Evolutionary conservation across 2,329 filamentous ascomycete species (phyloP).

Genomic region (Pseudocercospora ulei): DNA sequence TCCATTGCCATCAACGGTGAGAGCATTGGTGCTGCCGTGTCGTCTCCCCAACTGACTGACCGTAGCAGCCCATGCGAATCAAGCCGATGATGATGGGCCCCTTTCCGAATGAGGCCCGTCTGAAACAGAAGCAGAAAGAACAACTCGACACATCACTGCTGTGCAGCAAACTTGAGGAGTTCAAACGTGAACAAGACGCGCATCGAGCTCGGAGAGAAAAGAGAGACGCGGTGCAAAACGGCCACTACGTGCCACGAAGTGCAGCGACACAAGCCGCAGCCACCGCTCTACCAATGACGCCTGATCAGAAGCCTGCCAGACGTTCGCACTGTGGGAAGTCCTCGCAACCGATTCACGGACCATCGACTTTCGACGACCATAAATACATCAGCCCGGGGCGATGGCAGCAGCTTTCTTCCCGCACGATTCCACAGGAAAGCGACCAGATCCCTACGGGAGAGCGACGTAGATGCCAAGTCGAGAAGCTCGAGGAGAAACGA

Average conservation of each 20-base stretch:
- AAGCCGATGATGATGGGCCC: conserved; percentile 3
- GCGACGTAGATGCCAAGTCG: not conserved
- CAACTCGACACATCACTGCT: conserved; percentile 12
- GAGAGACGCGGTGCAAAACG: conserved; percentile 12
- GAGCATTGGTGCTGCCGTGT: not conserved
- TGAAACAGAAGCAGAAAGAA: conserved; percentile 5
- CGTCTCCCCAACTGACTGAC: conserved; percentile 1
- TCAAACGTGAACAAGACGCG: conserved; percentile 20
- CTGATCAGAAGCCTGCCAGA: not conserved
- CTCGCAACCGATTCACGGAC: not conserved
- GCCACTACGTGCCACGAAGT: conserved; percentile 16
- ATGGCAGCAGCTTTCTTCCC: not conserved
- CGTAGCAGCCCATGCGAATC: not conserved
- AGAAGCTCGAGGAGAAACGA: conserved; percentile 6
- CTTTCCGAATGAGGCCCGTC: not conserved
- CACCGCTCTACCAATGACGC: conserved; percentile 16
- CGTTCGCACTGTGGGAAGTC: not conserved
- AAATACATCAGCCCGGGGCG: conserved; percentile 1
- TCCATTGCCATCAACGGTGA: not conserved
- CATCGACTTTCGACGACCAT: not conserved
- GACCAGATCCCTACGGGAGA: not conserved
- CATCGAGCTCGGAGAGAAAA: conserved; percentile 12
- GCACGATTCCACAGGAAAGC: not conserved
- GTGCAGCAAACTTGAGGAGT: conserved; percentile 21
- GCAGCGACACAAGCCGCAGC: conserved; percentile 18